Conservation (phyloP, 2,329 filamentous ascomycete genomes). For the Venturia oleaginea region DNA sequence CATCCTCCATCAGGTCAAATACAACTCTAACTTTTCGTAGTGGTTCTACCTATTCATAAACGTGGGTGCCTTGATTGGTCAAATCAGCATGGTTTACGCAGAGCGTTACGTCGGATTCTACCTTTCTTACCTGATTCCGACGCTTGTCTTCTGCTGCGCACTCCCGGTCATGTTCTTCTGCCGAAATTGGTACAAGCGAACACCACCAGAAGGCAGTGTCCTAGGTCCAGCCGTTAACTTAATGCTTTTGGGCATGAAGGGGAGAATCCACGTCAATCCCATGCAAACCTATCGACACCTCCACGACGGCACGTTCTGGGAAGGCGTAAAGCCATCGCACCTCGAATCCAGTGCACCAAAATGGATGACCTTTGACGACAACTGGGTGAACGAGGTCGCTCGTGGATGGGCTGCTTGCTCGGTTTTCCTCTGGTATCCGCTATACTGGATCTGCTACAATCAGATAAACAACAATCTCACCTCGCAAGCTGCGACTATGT, state of each 20-base stretch:
- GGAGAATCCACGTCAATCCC: slow-evolving; percentile 50
- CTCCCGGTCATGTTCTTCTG: slow-evolving; percentile 51
- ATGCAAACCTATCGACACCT: slow-evolving; percentile 46
- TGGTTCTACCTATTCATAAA: slow-evolving; percentile 32
- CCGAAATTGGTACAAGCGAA: slow-evolving; percentile 51
- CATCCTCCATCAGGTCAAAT: too few relatives aligned
- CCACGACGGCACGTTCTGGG: slow-evolving; percentile 51
- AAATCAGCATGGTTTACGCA: slow-evolving; percentile 30
- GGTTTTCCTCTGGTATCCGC: slow-evolving; percentile 52
- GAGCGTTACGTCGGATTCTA: slow-evolving; percentile 57
- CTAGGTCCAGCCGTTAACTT: slow-evolving; percentile 56
- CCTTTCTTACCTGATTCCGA: slow-evolving; percentile 61
- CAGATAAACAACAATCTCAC: slow-evolving; percentile 61
- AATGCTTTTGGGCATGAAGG: slow-evolving; percentile 48
- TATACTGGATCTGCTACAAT: slow-evolving; percentile 60
- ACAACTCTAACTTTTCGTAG: too few relatives aligned
- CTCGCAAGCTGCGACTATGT: slow-evolving; percentile 59
- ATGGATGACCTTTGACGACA: slow-evolving; percentile 74
- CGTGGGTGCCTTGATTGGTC: slow-evolving; percentile 27
- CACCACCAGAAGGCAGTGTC: slow-evolving; percentile 58
- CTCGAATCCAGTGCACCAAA: slow-evolving; percentile 44
- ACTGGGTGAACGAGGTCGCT: slow-evolving; percentile 71
- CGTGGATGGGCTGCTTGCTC: slow-evolving; percentile 44
- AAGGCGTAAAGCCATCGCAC: slow-evolving; percentile 55
- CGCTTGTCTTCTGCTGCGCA: slow-evolving; percentile 51